phyloP scores from a whole-genome alignment of 345 rosid species.

The Aegle marmelos region DNA sequence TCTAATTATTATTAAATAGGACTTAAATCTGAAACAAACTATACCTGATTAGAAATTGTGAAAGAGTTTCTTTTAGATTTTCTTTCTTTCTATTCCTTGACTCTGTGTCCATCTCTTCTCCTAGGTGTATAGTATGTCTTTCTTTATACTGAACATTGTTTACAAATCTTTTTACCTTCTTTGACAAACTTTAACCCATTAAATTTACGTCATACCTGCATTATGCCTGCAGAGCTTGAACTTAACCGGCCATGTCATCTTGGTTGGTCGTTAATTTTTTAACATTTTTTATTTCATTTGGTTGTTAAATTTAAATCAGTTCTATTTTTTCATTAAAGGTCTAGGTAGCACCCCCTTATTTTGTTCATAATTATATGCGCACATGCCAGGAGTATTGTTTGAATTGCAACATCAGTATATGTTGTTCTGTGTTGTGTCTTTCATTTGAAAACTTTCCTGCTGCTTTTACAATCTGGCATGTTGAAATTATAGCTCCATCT shows the following conservation, averaged over 20 bases:
- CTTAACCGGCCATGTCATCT: neutral
- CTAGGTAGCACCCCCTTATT: neutral
- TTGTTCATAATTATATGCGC: neutral
- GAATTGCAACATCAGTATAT: neutral
- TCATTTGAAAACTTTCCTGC: neutral
- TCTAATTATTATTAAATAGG: neutral
- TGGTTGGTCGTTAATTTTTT: neutral
- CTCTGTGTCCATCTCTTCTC: neutral
- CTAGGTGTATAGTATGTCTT: neutral
- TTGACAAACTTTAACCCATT: neutral
- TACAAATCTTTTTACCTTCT: neutral
- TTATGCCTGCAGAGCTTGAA: neutral
- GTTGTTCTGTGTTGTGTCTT: neutral
- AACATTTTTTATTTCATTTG: neutral
- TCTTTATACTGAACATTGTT: neutral
- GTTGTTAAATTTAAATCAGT: neutral
- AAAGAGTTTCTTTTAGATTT: neutral
- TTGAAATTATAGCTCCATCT: neutral
- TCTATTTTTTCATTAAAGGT: neutral
- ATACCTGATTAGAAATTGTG: neutral
- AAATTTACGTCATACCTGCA: neutral
- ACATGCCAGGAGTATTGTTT: neutral
- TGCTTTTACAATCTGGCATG: neutral
- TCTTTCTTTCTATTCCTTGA: neutral
- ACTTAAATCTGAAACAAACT: neutral